Base-by-base conservation (phyloP, 306 rosid species). In the Quercus cerris region DNA sequence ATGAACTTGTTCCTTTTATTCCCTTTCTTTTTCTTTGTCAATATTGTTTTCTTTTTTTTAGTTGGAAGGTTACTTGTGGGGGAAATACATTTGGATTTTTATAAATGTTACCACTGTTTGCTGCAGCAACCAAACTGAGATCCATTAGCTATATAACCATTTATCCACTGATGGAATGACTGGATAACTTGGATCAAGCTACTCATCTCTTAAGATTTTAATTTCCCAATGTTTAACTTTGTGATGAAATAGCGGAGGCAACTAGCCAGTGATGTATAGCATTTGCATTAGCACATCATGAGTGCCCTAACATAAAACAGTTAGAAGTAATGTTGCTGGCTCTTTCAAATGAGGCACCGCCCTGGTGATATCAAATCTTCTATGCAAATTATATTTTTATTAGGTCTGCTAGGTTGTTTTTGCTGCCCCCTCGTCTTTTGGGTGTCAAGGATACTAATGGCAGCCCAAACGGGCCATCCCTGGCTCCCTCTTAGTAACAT, bases 101-200 rank as follows among this genome's bases (percentile, higher is more conserved):
- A 70, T 62, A 73, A 73, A 70, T 73, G 56, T 78, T 54, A 31
- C 7, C 71, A 67, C 52, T 23, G 78, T 74, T 74, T 78, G 78
- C 52, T 81, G 86, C 91, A 87, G 91, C 94, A 88, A 63, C 81
- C 79, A 62, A 84, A 88, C 76, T 92, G 81, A 80, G 71, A 80
- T 78, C 11, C 81, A 64, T 66, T 15, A 56, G 46, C 54, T 27
- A 52, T 81, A 75, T 70, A 67, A 78, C 77, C 33, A 68, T 77
- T 73, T 79, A 71, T 81, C 83, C 58, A 46, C 66, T 19, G 71
- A 44, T 77, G 87, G 81, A 35, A 85, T 77, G 83, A 86, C 78
- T 59, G 62, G 75, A 74, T 84, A 88, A 82, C 74, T 68, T 70
- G 31, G 75, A 70, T 68, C 76, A 80, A 74, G 71, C 12, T 56